Conservation (phyloP, 2,329 filamentous ascomycete species). For the Scytalidium lignicola region DNA sequence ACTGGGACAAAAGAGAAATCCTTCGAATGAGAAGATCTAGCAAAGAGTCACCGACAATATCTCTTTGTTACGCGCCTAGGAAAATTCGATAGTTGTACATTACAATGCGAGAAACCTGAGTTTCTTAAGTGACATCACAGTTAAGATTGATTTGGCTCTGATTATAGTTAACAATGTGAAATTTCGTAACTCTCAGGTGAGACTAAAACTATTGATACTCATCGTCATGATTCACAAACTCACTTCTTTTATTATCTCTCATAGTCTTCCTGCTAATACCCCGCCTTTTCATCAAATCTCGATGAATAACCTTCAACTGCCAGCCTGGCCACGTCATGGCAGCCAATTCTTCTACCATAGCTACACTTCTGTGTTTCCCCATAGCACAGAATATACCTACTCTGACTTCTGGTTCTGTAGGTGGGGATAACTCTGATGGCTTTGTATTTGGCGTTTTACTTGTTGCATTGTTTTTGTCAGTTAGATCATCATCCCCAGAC, state of each 20-base stretch:
- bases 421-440: neutral
- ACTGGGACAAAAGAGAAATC: no score
- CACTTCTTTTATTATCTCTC: constrained; percentile 1
- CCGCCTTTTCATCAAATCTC: constrained; percentile 12
- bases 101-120: no score
- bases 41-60: no score
- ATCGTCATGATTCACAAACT: neutral
- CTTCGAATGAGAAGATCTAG: no score
- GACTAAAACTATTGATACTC: neutral
- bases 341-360: constrained; percentile 13
- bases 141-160: no score
- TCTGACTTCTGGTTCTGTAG: constrained; percentile 5
- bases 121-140: no score
- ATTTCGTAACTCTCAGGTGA: neutral
- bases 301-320: constrained; percentile 12
- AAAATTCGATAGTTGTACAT: no score
- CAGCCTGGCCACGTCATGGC: constrained; percentile 14
- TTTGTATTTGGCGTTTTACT: no score
- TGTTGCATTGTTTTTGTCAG: neutral
- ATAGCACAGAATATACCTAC: constrained; percentile 14
- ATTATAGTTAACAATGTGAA: no score
- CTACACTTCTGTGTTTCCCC: constrained; percentile 17
- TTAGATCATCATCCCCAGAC: neutral
- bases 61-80: no score
- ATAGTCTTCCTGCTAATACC: constrained; percentile 3